A percentile compares a stretch with the other conserved stretches of the same genome.
Conservation (phyloP, 306 rosid genomes). For the Herpetospermum pedunculosum region DNA sequence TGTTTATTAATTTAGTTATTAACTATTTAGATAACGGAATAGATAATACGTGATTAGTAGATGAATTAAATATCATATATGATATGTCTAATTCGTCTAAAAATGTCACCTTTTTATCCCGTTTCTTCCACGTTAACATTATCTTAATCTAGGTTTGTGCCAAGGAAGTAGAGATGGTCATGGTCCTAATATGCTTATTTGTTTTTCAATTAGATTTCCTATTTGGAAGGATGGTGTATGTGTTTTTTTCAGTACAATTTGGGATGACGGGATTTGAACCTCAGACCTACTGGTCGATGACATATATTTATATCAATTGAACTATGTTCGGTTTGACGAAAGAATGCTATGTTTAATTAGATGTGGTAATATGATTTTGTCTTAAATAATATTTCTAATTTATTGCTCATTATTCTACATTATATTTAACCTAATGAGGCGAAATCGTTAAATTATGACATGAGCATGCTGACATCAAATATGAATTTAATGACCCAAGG, state of each 20-base stretch:
- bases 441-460: neutral
- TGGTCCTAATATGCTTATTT: neutral
- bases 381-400: neutral
- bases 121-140: neutral
- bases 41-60: neutral
- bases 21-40: neutral
- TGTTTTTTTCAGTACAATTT: no score
- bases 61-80: neutral
- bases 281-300: no score
- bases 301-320: no score
- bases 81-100: neutral
- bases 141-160: neutral
- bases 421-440: constrained; percentile 3
- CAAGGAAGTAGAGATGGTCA: neutral
- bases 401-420: neutral
- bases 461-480: no score
- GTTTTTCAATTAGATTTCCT: neutral
- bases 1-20: neutral
- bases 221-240: neutral
- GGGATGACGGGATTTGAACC: no score
- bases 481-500: no score
- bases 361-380: neutral
- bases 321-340: no score
- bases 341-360: no score
- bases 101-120: constrained; percentile 2